phyloP scores from a whole-genome alignment of 1,284 basidiomycete genomes.

The Papiliotrema laurentii region DNA sequence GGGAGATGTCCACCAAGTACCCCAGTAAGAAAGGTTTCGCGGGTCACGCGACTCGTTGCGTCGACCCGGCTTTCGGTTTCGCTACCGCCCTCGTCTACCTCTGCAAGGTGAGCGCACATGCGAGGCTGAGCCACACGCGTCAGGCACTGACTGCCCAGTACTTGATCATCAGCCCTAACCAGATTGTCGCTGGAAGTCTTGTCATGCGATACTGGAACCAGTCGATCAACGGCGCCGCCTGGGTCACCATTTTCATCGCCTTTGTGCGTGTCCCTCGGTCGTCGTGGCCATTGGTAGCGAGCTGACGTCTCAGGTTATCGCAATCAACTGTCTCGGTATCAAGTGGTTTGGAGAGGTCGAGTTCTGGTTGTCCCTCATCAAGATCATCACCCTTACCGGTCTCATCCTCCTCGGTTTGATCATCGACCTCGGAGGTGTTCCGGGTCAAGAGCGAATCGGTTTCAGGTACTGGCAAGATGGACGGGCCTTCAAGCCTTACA shows the following conservation, averaged over 20 bases:
- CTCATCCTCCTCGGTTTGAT: slow-evolving; percentile 57
- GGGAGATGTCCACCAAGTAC: slow-evolving; percentile 51
- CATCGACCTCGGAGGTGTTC: slow-evolving; percentile 65
- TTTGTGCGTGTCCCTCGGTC: slow-evolving; percentile 7
- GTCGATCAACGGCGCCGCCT: slow-evolving; percentile 36
- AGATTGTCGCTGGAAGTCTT: slow-evolving; percentile 46
- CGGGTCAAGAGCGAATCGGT: slow-evolving; percentile 59
- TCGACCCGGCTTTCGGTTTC: slow-evolving; percentile 44
- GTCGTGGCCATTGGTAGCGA: background rate
- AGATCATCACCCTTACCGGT: slow-evolving; percentile 58
- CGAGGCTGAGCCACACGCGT: slow-evolving; percentile 29
- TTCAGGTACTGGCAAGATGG: slow-evolving; percentile 56
- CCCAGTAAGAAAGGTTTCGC: slow-evolving; percentile 49
- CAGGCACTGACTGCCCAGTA: slow-evolving; percentile 31
- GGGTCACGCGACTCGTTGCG: slow-evolving; percentile 48
- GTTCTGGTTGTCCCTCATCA: slow-evolving; percentile 52
- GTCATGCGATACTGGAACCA: slow-evolving; percentile 42
- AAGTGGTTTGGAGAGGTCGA: slow-evolving; percentile 62
- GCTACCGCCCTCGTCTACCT: slow-evolving; percentile 27
- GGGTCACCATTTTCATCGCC: slow-evolving; percentile 46
- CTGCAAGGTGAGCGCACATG: slow-evolving; percentile 37
- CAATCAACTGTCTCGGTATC: slow-evolving; percentile 50
- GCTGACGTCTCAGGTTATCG: slow-evolving; percentile 18
- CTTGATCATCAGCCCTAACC: slow-evolving; percentile 48
- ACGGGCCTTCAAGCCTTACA: slow-evolving; percentile 37